Base-by-base conservation (phyloP, 495 filamentous ascomycete species). In the Aspergillus diversus region DNA sequence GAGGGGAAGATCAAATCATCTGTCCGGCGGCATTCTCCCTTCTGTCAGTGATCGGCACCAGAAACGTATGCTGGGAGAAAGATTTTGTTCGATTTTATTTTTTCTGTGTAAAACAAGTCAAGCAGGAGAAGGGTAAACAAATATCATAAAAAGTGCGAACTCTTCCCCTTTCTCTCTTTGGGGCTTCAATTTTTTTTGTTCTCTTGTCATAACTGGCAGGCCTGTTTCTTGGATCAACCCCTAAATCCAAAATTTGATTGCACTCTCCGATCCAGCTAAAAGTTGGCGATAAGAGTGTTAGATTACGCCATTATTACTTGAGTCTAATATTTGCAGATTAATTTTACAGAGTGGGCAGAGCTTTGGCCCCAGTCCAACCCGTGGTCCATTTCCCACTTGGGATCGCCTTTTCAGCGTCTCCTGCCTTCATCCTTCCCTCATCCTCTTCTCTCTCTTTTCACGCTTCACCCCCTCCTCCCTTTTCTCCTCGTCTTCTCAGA, bases 371-470 rank as follows among this genome's bases (percentile, higher is more conserved):
- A 66, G 35, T 47, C 37, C 60, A 63, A 63, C 65, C 67, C 64
- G 64, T 66, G 64, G 64, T 57, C 64, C 59, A 63, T 52, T 67
- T 70, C 60, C 60, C 60, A 61, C 64, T 67, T 64, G 52, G 55
- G 63, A 66, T 64, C 57, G 46, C 58, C 57, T 64, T 55, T 52
- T 63, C 60, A 60, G 55, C 56, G 21, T 61, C 60, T 66, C 67
- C 61, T 60, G 61, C 56, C 61, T 43, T 60, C 50, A 31, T 65
- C 60, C 59, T 61, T 62, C 61, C 61, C 59, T 59, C 60, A 53
- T 59, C 57, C 32, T 59, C 55, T 49, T 55, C 51, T 51, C 57
- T 48, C 51, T 55, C 43, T 33, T 53, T 43, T 50, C 47, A 50
- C 47, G 47, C 47, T 50, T 27, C 47, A 50, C 27, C 47, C 47